Conservation (phyloP, 768 basidiomycete genomes). For the Lactifluus hygrophoroides region DNA sequence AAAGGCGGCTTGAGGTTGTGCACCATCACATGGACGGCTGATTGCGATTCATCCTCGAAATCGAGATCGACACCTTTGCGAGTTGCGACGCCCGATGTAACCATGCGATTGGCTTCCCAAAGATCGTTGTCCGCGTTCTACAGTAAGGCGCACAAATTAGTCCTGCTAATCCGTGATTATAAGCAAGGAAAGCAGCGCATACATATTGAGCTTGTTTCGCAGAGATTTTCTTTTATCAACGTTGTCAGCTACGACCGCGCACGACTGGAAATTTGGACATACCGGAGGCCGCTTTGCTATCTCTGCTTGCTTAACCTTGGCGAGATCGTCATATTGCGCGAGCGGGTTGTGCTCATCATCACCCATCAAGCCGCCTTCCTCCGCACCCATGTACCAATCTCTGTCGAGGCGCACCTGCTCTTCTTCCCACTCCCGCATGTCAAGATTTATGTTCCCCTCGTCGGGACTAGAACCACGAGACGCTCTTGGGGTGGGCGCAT, state of each 20-base stretch:
- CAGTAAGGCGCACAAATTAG: constrained; percentile 18
- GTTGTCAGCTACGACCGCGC: constrained; percentile 18
- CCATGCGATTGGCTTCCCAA: constrained; percentile 98
- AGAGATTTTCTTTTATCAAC: constrained; percentile 56
- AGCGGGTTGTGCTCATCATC: constrained; percentile 93
- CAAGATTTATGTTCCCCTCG: constrained; percentile 52
- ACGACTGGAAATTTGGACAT: constrained; percentile 23
- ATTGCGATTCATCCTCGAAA: constrained; percentile 93
- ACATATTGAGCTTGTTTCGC: constrained; percentile 96
- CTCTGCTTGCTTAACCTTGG: constrained; percentile 57
- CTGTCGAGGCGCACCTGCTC: constrained; percentile 87
- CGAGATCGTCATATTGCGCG: constrained; percentile 86
- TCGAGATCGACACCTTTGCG: constrained; percentile 84
- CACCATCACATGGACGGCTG: constrained; percentile 94
- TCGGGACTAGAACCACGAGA: constrained; percentile 63
- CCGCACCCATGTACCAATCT: constrained; percentile 93
- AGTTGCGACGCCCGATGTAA: constrained; percentile 89
- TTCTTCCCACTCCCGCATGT: constrained; percentile 93
- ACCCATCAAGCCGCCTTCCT: constrained; percentile 76
- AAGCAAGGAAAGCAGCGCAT: constrained; percentile 25
- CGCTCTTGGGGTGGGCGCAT: constrained; percentile 73
- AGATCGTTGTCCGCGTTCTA: constrained; percentile 98
- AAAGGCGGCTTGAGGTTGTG: constrained; percentile 97
- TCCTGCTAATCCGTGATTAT: too few species aligned
- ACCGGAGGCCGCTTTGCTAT: constrained; percentile 70